Percentiles rank a stretch among this genome's conserved stretches.
Evolutionary conservation across 148 eudicot species (phyloP).

Genomic region (Simmondsia chinensis): DNA sequence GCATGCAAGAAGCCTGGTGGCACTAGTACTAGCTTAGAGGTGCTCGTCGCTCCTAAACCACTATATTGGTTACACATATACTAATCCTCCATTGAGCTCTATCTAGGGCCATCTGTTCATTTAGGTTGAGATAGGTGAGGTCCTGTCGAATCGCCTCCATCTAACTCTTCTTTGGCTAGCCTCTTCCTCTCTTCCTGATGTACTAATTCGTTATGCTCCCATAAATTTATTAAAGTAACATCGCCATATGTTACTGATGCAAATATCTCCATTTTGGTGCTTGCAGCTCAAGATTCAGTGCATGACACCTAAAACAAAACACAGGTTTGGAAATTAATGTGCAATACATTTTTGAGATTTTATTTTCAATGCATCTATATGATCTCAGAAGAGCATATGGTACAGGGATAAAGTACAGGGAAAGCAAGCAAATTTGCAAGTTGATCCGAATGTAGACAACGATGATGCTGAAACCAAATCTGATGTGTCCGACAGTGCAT

Average conservation of each 20-base stretch:
- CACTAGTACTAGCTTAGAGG: too few species aligned
- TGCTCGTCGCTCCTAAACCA: too few species aligned
- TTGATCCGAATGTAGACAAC: conserved; percentile 27
- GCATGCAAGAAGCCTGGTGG: too few species aligned
- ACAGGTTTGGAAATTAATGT: conserved; percentile 29
- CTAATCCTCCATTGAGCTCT: too few species aligned
- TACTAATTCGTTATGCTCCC: too few species aligned
- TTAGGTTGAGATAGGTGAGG: too few species aligned
- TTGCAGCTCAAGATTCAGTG: conserved; percentile 67
- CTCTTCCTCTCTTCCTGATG: too few species aligned
- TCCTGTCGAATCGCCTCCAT: too few species aligned
- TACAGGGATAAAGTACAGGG: conserved; percentile 29
- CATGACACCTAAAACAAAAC: conserved; percentile 41
- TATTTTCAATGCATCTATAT: background rate
- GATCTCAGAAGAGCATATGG: conserved; percentile 5
- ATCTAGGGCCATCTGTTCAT: too few species aligned
- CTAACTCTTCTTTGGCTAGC: too few species aligned
- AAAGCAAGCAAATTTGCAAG: conserved; percentile 15
- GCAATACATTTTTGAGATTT: background rate
- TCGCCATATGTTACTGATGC: background rate
- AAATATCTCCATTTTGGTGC: background rate
- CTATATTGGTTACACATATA: too few species aligned
- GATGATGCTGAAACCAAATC: conserved; percentile 38
- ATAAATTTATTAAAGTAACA: too few species aligned
- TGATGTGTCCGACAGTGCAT: conserved; percentile 38